These are phyloP conservation scores for Brassica nigra DNA, from an alignment of 345 rosid species.

Conservation along the genomic window DNA sequence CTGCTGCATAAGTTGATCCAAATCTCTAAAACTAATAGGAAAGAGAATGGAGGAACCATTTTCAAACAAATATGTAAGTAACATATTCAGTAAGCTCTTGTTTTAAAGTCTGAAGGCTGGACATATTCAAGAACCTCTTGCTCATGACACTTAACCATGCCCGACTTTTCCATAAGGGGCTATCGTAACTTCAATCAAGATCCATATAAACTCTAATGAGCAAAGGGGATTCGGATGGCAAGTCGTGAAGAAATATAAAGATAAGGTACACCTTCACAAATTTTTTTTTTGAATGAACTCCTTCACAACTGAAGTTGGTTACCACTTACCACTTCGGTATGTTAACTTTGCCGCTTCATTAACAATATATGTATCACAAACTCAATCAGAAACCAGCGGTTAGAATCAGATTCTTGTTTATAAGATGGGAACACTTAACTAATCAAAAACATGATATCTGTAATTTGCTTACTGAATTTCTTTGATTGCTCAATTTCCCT, in stretches of 20 bases:
- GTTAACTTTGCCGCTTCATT: conserved; percentile 96
- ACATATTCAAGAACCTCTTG: too few species aligned
- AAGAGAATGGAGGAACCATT: too few species aligned
- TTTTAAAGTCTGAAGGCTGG: too few species aligned
- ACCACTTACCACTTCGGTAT: conserved; percentile 55
- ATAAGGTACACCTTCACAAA: conserved; percentile 65
- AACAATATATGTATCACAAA: conserved; percentile 55
- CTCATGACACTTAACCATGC: conserved; percentile 46
- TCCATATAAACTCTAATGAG: conserved; percentile 16
- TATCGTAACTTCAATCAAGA: conserved; percentile 65
- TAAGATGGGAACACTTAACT: conserved; percentile 44
- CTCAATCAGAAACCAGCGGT: background rate
- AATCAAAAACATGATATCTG: conserved; percentile 88
- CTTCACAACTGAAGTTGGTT: conserved; percentile 42
- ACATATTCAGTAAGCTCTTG: too few species aligned
- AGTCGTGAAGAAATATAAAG: background rate
- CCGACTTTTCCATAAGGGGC: conserved; percentile 87
- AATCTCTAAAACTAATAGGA: too few species aligned
- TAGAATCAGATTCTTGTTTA: background rate
- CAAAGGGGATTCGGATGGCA: background rate
- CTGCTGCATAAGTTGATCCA: too few species aligned
- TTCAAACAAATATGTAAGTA: too few species aligned
- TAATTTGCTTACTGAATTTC: conserved; percentile 93
- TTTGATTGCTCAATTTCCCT: conserved; percentile 79
- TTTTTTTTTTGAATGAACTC: too few species aligned